These are phyloP conservation scores for Tausonia pullulans DNA, from an alignment of 1,284 basidiomycete genomes.

Conservation along the genomic window DNA sequence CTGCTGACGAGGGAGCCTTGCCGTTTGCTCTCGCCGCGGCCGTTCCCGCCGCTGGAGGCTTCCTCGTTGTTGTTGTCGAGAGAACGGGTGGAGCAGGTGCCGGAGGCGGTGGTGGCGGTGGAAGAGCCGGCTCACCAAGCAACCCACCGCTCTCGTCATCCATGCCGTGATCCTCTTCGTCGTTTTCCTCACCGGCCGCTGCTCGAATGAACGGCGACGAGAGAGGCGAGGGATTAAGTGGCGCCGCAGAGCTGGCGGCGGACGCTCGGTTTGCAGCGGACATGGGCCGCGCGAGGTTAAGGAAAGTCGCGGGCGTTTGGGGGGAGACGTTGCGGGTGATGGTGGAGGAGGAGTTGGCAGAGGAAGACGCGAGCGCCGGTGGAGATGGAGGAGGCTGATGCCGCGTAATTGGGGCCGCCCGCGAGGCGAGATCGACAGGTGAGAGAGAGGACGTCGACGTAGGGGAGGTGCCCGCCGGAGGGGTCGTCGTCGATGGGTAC, in stretches of 20 bases:
- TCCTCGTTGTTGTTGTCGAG: too few relatives aligned
- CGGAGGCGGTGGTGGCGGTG: too few relatives aligned
- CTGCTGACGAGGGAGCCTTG: too few relatives aligned
- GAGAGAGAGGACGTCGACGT: conserved; percentile 5
- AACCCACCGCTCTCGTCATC: too few relatives aligned
- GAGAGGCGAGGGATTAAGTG: neutral
- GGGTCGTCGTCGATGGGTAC: neutral
- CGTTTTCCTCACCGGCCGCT: too few relatives aligned
- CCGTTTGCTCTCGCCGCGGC: too few relatives aligned
- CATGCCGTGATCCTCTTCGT: too few relatives aligned
- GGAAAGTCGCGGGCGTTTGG: conserved; percentile 17
- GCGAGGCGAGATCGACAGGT: conserved; percentile 11
- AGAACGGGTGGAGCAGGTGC: too few relatives aligned
- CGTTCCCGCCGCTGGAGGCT: too few relatives aligned
- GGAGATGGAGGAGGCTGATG: neutral
- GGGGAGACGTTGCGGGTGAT: neutral
- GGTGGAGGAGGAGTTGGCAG: too few relatives aligned
- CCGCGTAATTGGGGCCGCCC: too few relatives aligned
- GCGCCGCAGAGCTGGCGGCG: neutral
- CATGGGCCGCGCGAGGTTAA: conserved; percentile 8
- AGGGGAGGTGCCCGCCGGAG: neutral
- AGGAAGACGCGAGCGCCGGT: neutral
- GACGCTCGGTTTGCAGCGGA: neutral
- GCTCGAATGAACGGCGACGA: neutral
- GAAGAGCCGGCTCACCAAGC: too few relatives aligned